Evolutionary conservation across 2,329 filamentous ascomycete genomes (phyloP).

Genomic region (Fonsecaea erecta): DNA sequence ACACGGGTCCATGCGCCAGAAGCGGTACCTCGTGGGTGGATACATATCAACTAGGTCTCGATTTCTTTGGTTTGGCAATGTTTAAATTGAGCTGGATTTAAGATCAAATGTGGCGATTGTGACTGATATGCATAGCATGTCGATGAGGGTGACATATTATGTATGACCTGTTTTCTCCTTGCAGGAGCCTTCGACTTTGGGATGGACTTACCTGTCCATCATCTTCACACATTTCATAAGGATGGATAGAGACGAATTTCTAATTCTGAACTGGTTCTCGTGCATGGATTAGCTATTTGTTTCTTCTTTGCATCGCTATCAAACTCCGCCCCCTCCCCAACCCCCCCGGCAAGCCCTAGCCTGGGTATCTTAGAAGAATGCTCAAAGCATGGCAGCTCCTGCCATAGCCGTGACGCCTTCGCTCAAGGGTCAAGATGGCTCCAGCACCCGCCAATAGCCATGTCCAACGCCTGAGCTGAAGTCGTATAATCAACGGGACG

Average conservation of each 20-base stretch:
- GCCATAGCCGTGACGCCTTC: not conserved
- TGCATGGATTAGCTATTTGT: not conserved
- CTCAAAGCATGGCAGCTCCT: not conserved
- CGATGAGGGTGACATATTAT: no score
- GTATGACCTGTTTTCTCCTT: not conserved
- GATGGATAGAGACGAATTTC: not conserved
- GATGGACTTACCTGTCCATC: not conserved
- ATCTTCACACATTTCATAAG: not conserved
- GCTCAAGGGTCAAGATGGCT: not conserved
- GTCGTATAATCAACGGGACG: not conserved
- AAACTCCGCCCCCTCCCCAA: no score
- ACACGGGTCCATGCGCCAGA: no score
- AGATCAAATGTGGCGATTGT: no score
- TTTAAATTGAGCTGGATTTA: not conserved
- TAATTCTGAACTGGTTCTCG: not conserved
- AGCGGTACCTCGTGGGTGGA: not conserved
- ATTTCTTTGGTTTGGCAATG: not conserved
- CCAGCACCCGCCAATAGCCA: not conserved
- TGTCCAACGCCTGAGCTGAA: not conserved
- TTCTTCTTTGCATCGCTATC: not conserved
- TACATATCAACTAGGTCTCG: not conserved
- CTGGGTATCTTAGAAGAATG: constrained; percentile 11
- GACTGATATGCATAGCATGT: no score
- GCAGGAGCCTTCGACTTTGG: not conserved
- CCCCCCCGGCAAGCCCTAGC: not conserved